Conservation (phyloP, 1,284 basidiomycete genomes). For the Ganoderma boninense region DNA sequence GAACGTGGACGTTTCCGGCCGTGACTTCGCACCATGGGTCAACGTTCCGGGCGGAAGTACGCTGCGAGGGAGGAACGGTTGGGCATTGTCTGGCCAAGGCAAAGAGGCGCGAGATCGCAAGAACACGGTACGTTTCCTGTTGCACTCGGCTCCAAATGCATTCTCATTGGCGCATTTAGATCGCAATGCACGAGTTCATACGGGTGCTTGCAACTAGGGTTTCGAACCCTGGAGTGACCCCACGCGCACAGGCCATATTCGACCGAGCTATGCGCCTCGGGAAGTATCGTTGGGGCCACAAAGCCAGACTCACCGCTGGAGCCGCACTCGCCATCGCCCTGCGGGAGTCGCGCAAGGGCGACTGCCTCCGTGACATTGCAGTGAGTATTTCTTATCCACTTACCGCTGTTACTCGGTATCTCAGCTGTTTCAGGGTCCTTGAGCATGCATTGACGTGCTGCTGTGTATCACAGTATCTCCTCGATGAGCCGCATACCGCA, state of each 20-base stretch:
- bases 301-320: conserved; percentile 70
- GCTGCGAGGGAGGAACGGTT: conserved; percentile 58
- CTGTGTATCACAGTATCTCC: conserved; percentile 49
- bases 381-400: conserved; percentile 42
- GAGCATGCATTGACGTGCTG: conserved; percentile 34
- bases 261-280: conserved; percentile 66
- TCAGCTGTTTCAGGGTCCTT: conserved; percentile 26
- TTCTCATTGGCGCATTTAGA: conserved; percentile 47
- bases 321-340: conserved; percentile 72
- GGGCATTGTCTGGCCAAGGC: conserved; percentile 68
- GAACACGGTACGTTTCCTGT: conserved; percentile 56
- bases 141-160: neutral
- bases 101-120: conserved; percentile 66
- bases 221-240: conserved; percentile 60
- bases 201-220: conserved; percentile 62
- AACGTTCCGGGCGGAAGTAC: conserved; percentile 41
- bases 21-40: conserved; percentile 37
- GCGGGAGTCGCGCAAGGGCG: conserved; percentile 70
- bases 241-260: conserved; percentile 71
- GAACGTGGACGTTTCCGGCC: conserved; percentile 40
- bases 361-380: conserved; percentile 72
- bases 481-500: conserved; percentile 59
- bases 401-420: conserved; percentile 16
- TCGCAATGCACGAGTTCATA: conserved; percentile 69
- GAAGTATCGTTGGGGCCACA: conserved; percentile 72